Evolutionary conservation across 2,329 filamentous ascomycete species (phyloP).

Genomic region (Diaporthe humulicola): DNA sequence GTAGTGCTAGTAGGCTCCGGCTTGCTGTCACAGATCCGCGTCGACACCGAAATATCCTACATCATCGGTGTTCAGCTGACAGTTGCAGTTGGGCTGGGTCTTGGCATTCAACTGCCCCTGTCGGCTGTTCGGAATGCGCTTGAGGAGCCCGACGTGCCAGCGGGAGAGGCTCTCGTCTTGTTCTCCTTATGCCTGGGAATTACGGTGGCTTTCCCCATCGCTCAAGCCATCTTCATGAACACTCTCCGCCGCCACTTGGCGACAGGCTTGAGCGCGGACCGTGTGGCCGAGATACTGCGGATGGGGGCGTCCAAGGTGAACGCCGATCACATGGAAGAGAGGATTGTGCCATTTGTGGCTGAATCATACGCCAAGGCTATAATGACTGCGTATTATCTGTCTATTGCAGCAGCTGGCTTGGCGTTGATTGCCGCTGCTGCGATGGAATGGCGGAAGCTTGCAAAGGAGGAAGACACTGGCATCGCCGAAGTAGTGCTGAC

Average conservation of each 20-base stretch:
- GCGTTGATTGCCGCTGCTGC: not conserved
- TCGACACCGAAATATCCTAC: not conserved
- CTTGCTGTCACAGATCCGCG: not conserved
- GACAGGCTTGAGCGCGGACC: not conserved
- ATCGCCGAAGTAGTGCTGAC: not conserved
- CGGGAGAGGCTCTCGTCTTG: not conserved
- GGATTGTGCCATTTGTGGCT: not conserved
- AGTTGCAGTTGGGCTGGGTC: not conserved
- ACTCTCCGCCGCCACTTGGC: not conserved
- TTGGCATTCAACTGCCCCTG: conserved; percentile 1
- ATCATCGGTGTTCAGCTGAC: not conserved
- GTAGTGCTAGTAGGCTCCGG: not conserved
- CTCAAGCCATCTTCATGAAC: conserved; percentile 23
- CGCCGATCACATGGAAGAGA: not conserved
- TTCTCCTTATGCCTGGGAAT: not conserved
- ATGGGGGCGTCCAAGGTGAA: conserved; percentile 1
- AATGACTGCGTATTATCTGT: not conserved
- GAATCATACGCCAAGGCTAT: not conserved
- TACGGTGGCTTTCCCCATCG: not conserved
- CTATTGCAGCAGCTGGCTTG: not conserved
- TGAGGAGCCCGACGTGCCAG: not conserved
- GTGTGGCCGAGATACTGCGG: not conserved
- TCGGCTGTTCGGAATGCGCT: conserved; percentile 9
- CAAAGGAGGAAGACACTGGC: not conserved
- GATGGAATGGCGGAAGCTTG: conserved; percentile 4